Evolutionary conservation across 139 green algal genomes (phyloP).

Genomic region (Auxenochlorella pyrenoidosa): DNA sequence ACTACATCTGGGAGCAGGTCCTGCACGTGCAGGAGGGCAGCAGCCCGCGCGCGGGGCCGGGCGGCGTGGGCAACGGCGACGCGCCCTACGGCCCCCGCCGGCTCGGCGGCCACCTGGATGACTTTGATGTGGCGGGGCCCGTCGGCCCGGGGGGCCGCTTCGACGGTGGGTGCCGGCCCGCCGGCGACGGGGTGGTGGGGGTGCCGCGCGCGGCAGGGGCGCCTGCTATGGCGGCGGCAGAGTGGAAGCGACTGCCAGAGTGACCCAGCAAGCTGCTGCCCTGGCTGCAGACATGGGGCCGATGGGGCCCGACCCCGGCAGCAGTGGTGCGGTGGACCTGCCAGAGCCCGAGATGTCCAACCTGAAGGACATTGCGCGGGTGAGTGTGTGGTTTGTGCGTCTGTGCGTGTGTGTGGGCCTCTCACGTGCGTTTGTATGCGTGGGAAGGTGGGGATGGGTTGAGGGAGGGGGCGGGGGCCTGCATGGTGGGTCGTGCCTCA

Average conservation of each 20-base stretch:
- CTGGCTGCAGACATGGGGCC: neutral
- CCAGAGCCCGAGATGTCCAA: constrained; percentile 81
- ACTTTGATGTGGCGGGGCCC: neutral
- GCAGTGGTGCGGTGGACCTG: constrained; percentile 66
- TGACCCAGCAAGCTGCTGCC: no score
- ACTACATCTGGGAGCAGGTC: constrained; percentile 89
- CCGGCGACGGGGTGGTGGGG: neutral
- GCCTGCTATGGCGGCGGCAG: no score
- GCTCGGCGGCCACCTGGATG: neutral
- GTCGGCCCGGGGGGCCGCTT: neutral
- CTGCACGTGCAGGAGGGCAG: constrained; percentile 63
- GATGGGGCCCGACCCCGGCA: constrained; percentile 2
- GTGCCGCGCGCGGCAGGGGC: neutral
- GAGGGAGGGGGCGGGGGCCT: no score
- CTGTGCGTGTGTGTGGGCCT: no score
- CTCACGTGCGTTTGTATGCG: no score
- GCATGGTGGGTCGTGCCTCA: no score
- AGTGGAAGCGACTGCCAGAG: no score
- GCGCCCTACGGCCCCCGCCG: constrained; percentile 9
- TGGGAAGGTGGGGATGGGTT: neutral
- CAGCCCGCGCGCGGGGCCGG: constrained; percentile 3
- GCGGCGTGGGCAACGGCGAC: neutral
- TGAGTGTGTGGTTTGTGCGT: neutral
- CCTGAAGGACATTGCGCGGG: constrained; percentile 83
- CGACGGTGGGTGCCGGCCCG: neutral